Conservation (phyloP, 2,329 filamentous ascomycete species). For the Grosmannia serpens region DNA sequence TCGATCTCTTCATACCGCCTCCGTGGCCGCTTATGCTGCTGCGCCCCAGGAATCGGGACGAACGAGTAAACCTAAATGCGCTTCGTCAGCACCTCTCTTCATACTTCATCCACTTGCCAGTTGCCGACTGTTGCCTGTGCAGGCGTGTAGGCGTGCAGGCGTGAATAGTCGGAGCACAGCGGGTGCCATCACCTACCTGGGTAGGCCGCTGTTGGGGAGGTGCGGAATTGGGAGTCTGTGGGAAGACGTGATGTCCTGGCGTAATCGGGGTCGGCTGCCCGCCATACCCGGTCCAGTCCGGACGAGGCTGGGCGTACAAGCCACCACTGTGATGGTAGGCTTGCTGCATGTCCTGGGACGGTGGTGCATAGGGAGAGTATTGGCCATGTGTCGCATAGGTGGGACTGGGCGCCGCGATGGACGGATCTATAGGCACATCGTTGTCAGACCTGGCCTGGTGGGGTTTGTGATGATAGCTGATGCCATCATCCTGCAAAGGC, state of each 20-base stretch:
- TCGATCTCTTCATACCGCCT: conserved; percentile 96
- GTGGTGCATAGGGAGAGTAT: conserved; percentile 78
- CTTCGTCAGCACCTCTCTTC: not conserved
- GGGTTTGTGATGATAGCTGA: conserved; percentile 55
- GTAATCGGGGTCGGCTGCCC: conserved; percentile 40
- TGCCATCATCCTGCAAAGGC: conserved; percentile 75
- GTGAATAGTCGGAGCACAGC: not conserved
- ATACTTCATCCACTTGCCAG: not conserved
- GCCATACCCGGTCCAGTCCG: conserved; percentile 62
- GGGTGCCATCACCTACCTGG: conserved; percentile 38
- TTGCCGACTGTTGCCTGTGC: conserved; percentile 32
- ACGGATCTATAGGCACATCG: conserved; percentile 98
- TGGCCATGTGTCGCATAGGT: conserved; percentile 60
- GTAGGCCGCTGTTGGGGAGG: conserved; percentile 43
- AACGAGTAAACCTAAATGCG: conserved; percentile 83
- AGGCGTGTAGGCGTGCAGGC: conserved; percentile 32
- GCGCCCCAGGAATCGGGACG: conserved; percentile 89
- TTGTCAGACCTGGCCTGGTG: conserved; percentile 82
- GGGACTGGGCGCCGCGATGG: conserved; percentile 85
- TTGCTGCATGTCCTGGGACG: conserved; percentile 77
- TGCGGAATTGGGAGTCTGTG: conserved; percentile 42
- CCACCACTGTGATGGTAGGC: conserved; percentile 53
- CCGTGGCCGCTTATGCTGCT: conserved; percentile 92
- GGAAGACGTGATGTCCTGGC: conserved; percentile 42
- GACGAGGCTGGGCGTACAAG: conserved; percentile 58